Evolutionary conservation across 176 grass and related monocot genomes (phyloP).

Genomic region (Aechmea fasciata): DNA sequence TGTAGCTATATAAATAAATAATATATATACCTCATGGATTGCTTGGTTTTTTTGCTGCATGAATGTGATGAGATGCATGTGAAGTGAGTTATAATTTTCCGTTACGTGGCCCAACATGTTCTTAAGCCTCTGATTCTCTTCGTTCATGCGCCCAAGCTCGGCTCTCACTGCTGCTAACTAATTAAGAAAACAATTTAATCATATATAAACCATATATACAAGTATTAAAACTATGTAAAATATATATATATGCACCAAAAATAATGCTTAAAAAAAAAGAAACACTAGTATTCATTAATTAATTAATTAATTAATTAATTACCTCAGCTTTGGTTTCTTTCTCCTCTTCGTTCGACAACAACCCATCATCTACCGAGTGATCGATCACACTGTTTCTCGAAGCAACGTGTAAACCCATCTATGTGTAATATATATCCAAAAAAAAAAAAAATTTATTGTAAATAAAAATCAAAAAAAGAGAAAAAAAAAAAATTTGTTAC

Average conservation of each 20-base stretch:
- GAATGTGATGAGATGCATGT: conserved; percentile 60
- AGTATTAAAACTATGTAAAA: neutral
- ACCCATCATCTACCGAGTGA: conserved; percentile 55
- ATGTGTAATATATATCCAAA: neutral
- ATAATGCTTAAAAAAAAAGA: neutral
- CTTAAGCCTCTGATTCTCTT: conserved; percentile 81
- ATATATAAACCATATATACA: neutral
- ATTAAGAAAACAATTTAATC: conserved; percentile 3
- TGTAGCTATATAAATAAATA: neutral
- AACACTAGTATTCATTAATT: neutral
- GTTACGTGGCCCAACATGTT: conserved; percentile 64
- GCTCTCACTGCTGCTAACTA: conserved; percentile 49
- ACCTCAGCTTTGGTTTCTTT: conserved; percentile 44
- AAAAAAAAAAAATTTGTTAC: neutral
- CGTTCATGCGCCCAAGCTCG: conserved; percentile 63
- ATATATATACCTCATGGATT: conserved; percentile 12
- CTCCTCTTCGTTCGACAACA: conserved; percentile 25
- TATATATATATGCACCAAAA: no score
- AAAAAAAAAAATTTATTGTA: conserved; percentile 2
- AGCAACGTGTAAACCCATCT: conserved; percentile 28
- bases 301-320: neutral
- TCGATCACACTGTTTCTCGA: conserved; percentile 48
- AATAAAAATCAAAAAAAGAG: neutral
- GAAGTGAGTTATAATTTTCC: conserved; percentile 64
- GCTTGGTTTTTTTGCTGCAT: conserved; percentile 45